Conservation (phyloP, 2,329 filamentous ascomycete species). For the Magnaporthiopsis rhizophila region DNA sequence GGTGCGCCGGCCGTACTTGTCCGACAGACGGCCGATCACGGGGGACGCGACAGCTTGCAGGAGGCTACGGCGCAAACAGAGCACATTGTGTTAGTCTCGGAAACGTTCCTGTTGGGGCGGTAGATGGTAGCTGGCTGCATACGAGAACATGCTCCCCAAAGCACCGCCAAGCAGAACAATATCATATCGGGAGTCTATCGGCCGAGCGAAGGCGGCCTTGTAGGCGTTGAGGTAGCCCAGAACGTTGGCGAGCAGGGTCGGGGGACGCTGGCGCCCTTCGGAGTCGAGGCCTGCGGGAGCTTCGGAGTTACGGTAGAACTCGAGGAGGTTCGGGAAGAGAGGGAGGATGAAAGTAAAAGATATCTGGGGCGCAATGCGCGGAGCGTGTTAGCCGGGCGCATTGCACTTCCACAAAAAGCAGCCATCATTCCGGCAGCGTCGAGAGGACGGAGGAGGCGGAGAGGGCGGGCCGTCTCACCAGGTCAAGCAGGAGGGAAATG, state of each 20-base stretch:
- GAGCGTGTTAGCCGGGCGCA: conserved; percentile 7
- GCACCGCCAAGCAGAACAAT: conserved; percentile 93
- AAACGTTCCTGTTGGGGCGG: not conserved
- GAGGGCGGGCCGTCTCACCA: conserved; percentile 48
- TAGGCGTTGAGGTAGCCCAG: conserved; percentile 83
- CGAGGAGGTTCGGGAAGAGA: conserved; percentile 87
- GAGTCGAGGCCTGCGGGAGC: conserved; percentile 37
- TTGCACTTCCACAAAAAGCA: not conserved
- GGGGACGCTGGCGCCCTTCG: conserved; percentile 29
- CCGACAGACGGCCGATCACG: conserved; percentile 80
- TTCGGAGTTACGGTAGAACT: conserved; percentile 90
- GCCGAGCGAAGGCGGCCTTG: conserved; percentile 84
- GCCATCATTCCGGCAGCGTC: not conserved
- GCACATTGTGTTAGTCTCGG: conserved; percentile 3
- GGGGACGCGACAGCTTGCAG: conserved; percentile 90
- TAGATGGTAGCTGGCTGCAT: conserved; percentile 15
- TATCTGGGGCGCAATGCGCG: conserved; percentile 47
- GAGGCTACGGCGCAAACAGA: conserved; percentile 41
- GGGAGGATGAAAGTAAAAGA: conserved; percentile 98
- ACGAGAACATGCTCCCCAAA: conserved; percentile 82
- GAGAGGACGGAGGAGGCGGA: not conserved
- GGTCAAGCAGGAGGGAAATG: conserved; percentile 77
- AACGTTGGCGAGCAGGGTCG: conserved; percentile 69
- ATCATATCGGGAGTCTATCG: conserved; percentile 94
- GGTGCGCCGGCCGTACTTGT: conserved; percentile 77